Conservation (phyloP, 2,329 filamentous ascomycete genomes). For the Ophiostoma piceae region DNA sequence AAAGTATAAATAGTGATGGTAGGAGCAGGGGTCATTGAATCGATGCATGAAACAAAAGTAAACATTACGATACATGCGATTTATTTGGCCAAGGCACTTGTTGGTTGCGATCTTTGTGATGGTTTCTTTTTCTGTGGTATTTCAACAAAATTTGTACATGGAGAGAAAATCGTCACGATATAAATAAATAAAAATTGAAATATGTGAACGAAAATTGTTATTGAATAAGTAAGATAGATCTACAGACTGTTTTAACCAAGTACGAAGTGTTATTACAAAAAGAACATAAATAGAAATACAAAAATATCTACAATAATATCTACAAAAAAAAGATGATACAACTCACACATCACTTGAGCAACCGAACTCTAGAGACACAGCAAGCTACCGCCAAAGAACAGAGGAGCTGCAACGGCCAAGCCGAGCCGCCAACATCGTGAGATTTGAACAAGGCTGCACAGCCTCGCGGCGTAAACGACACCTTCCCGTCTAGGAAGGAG, state of each 20-base stretch:
- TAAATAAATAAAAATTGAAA: too few species aligned
- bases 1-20: slow-evolving; percentile 11
- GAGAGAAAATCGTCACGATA: too few species aligned
- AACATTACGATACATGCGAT: neutral
- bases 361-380: neutral
- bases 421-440: neutral
- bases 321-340: too few species aligned
- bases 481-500: neutral
- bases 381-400: neutral
- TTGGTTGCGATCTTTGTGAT: neutral
- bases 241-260: too few species aligned
- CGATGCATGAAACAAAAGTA: neutral
- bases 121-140: neutral
- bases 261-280: too few species aligned
- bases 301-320: too few species aligned
- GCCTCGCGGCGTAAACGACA: neutral
- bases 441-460: neutral
- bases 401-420: neutral
- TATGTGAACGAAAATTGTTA: too few species aligned
- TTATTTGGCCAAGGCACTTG: neutral
- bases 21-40: neutral
- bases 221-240: too few species aligned
- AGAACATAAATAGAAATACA: too few species aligned
- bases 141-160: too few species aligned
- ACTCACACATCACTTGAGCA: neutral